A percentile compares a stretch with the other conserved stretches of the same genome.
Evolutionary conservation across 2,329 filamentous ascomycete genomes (phyloP).

Genomic region (Talaromyces funiculosus): DNA sequence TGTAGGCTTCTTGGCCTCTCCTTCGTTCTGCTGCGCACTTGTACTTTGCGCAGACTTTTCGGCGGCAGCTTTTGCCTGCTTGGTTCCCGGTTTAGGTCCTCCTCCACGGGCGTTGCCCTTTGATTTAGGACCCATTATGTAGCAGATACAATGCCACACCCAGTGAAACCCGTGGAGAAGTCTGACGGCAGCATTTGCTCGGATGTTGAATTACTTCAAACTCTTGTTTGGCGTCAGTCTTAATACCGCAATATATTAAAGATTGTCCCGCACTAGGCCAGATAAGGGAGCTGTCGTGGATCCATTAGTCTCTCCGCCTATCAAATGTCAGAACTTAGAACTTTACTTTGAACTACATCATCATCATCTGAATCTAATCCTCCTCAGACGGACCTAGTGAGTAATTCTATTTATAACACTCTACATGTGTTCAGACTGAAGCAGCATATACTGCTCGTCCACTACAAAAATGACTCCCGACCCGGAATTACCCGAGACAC

Average conservation of each 20-base stretch:
- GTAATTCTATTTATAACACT: background rate
- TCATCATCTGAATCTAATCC: background rate
- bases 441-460: background rate
- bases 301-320: background rate
- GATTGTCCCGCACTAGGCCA: constrained; percentile 29
- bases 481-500: constrained; percentile 12
- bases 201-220: background rate
- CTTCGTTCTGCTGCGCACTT: constrained; percentile 31
- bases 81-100: constrained; percentile 36
- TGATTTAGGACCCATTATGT: constrained; percentile 38
- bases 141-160: constrained; percentile 4
- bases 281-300: constrained; percentile 15
- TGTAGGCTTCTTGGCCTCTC: constrained; percentile 53
- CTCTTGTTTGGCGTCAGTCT: background rate
- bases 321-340: background rate
- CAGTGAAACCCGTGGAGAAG: constrained; percentile 22
- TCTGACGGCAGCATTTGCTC: background rate
- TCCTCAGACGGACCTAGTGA: background rate
- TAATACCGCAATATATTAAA: background rate
- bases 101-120: constrained; percentile 32
- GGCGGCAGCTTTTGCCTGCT: constrained; percentile 36
- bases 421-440: background rate
- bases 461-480: constrained; percentile 1
- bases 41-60: constrained; percentile 27
- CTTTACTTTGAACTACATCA: no score